A percentile compares a stretch with the other conserved stretches of the same genome.
Conservation (phyloP, 495 filamentous ascomycete species). For the Geoglossum glabrum region DNA sequence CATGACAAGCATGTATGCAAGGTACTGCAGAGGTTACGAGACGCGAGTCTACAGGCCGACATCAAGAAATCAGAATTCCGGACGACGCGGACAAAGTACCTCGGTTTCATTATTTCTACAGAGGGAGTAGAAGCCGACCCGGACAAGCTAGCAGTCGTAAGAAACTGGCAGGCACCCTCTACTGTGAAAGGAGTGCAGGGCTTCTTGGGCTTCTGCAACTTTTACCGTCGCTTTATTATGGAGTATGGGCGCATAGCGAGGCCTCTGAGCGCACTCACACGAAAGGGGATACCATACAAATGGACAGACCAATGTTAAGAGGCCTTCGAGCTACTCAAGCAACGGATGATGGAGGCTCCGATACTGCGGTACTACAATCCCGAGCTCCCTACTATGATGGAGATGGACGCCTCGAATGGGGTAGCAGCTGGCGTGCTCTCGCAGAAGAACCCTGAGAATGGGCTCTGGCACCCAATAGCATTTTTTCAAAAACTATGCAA, state of each 20-base stretch:
- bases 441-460: neutral
- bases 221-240: conserved; percentile 11
- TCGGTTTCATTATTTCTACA: neutral
- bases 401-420: conserved; percentile 13
- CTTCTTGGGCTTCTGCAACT: conserved; percentile 6
- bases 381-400: conserved; percentile 7
- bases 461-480: neutral
- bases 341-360: conserved; percentile 3
- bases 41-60: neutral
- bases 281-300: neutral
- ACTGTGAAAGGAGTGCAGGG: neutral
- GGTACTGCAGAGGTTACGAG: conserved; percentile 5
- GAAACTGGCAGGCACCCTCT: neutral
- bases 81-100: neutral
- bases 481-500: neutral
- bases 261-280: conserved; percentile 3
- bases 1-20: conserved; percentile 6
- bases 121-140: neutral
- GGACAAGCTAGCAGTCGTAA: neutral
- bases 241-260: conserved; percentile 4
- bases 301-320: neutral
- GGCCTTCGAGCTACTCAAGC: conserved; percentile 4
- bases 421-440: neutral
- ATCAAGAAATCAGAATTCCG: conserved; percentile 2
- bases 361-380: conserved; percentile 7